phyloP scores from a whole-genome alignment of 2,329 filamentous ascomycete genomes.

The Talaromyces sp. region DNA sequence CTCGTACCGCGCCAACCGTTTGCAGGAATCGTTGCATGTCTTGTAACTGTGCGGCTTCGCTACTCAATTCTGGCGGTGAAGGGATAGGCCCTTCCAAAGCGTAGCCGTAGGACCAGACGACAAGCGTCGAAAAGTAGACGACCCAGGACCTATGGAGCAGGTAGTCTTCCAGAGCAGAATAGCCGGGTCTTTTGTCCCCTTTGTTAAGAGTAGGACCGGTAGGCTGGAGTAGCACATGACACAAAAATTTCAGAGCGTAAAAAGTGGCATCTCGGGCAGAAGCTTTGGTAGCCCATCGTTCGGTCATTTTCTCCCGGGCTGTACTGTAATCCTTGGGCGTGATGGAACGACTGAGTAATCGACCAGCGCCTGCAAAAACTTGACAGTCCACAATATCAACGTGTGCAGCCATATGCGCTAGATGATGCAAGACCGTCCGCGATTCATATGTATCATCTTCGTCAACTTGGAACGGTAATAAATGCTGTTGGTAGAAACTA shows the following conservation, averaged over 20 bases:
- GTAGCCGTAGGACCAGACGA: conserved; percentile 94
- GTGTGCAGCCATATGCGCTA: conserved; percentile 97
- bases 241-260: conserved; percentile 85
- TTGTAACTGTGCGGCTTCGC: conserved; percentile 62
- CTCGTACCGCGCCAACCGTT: conserved; percentile 66
- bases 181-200: conserved; percentile 46
- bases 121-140: conserved; percentile 84
- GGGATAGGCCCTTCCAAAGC: conserved; percentile 77
- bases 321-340: conserved; percentile 75
- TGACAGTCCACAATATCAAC: conserved; percentile 97
- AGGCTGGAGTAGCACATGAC: conserved; percentile 68
- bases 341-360: conserved; percentile 80
- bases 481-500: conserved; percentile 14
- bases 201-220: conserved; percentile 17
- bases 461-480: conserved; percentile 38
- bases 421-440: conserved; percentile 81
- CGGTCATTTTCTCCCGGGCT: conserved; percentile 78
- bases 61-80: conserved; percentile 51
- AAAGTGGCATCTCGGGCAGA: conserved; percentile 87
- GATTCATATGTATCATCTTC: conserved; percentile 80
- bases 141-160: conserved; percentile 93
- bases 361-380: conserved; percentile 84
- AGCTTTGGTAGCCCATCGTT: conserved; percentile 83
- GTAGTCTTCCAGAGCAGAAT: conserved; percentile 82
- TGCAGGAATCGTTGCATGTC: conserved; percentile 79